Base-by-base conservation (phyloP, 2,329 filamentous ascomycete genomes). In the Trichoderma harzianum region DNA sequence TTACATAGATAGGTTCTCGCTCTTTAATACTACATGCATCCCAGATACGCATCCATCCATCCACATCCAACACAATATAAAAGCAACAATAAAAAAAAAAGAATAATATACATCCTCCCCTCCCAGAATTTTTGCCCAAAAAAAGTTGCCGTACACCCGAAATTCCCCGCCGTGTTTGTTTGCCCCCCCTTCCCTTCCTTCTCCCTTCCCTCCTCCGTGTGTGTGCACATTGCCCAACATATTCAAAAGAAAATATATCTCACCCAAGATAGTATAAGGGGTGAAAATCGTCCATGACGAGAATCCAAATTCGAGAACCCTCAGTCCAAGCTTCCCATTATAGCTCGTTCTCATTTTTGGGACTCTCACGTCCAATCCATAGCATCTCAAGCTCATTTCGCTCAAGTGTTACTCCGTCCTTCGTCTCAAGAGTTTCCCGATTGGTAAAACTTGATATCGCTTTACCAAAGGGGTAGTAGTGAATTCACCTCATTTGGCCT, bases 121-220 rank as follows among this genome's bases (percentile, higher is more conserved):
- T 21, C 64, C 51, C 55, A n/a, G 32, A 60, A 60, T 60, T 68
- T 68, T 68, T 60, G 34, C 65, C 65, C 65, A 43, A 47, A 60
- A 39, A 47, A 47, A 18, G 16, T 68, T 68, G 65, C 65, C 55
- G 36, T 68, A 68, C 65, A 68, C 36, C 36, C 36, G 47, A 67
- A 58, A 57, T 39, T 28, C 12, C 55, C 65, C 65, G 32, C 65
- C 65, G 16, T 60, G 36, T 58, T 67, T 57, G 64, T 58, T 57
- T 32, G 36, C 7, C 36, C 16, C 14, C 39, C 34, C n/a, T 53
- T 55, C 65, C 51, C 10, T 39, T 32, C 21, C 34, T 6, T 30
- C 43, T 28, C 11, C 26, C 16, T 53, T 53, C 10, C 53, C 24
- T 43, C 51, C 64, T 24, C 32, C 51, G 2, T 36, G 53, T 16